These are phyloP conservation scores for Yamadazyma endophytica DNA, from an alignment of 805 yeast species.

Conservation along the genomic window DNA sequence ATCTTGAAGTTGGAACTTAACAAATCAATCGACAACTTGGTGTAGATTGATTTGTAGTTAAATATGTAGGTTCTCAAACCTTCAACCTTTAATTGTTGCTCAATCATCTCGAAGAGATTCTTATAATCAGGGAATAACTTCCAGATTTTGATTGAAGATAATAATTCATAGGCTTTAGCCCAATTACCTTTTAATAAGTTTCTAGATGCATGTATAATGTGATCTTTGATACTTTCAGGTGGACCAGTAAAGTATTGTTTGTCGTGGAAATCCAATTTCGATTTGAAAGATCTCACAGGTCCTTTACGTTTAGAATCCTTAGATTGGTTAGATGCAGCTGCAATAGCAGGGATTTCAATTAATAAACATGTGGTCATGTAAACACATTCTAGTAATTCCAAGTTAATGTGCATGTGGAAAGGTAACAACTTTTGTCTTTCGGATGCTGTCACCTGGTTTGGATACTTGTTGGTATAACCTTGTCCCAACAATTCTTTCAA, in stretches of 20 bases:
- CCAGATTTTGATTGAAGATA: conserved; percentile 83
- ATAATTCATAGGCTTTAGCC: conserved; percentile 68
- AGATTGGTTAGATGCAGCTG: conserved; percentile 66
- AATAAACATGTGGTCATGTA: conserved; percentile 86
- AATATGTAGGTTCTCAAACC: conserved; percentile 91
- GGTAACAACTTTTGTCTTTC: conserved; percentile 86
- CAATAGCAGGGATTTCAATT: conserved; percentile 84
- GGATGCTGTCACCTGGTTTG: conserved; percentile 48
- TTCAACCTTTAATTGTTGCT: conserved; percentile 77
- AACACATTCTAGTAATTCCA: conserved; percentile 91
- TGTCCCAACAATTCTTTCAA: conserved; percentile 93
- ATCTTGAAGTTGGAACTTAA: conserved; percentile 68
- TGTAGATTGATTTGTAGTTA: conserved; percentile 73
- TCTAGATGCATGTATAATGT: conserved; percentile 87
- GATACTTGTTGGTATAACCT: conserved; percentile 68
- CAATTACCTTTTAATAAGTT: conserved; percentile 88
- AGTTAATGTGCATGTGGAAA: conserved; percentile 96
- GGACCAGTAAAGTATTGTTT: conserved; percentile 96
- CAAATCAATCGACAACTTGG: conserved; percentile 65
- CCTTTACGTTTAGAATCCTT: conserved; percentile 56
- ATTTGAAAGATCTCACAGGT: conserved; percentile 79
- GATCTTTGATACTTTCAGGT: conserved; percentile 94
- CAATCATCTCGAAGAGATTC: conserved; percentile 65
- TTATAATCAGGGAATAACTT: conserved; percentile 68
- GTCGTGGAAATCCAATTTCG: conserved; percentile 87